Conservation (phyloP, 805 yeast species). For the Jamesozyma rosinii region DNA sequence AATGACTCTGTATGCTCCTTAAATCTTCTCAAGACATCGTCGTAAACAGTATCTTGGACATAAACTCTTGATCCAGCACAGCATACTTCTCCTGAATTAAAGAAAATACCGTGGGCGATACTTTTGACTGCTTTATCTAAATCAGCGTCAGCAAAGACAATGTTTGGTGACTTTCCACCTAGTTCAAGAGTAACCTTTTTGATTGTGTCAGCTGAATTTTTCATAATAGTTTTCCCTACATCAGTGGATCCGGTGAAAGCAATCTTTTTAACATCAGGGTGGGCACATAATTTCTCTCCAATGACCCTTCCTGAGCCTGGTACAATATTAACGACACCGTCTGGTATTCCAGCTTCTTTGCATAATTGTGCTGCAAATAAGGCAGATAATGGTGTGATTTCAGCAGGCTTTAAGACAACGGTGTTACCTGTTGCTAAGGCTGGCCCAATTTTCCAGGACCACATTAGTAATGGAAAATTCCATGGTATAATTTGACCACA, state of each 20-base stretch:
- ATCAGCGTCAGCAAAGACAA: conserved; percentile 80
- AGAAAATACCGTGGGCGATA: conserved; percentile 76
- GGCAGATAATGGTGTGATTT: conserved; percentile 85
- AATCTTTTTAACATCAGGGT: conserved; percentile 75
- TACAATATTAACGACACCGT: conserved; percentile 81
- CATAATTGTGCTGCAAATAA: conserved; percentile 60
- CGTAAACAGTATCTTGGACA: conserved; percentile 79
- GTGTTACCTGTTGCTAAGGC: conserved; percentile 88
- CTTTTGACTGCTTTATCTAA: conserved; percentile 64
- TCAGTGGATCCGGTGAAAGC: conserved; percentile 95
- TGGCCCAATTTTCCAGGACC: conserved; percentile 91
- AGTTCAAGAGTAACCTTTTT: conserved; percentile 90
- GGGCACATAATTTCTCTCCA: conserved; percentile 71
- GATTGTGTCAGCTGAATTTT: conserved; percentile 68
- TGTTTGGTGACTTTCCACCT: conserved; percentile 94
- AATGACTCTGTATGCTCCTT: conserved; percentile 43
- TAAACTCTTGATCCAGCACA: conserved; percentile 90
- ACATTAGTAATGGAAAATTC: conserved; percentile 93
- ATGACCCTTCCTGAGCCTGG: conserved; percentile 81
- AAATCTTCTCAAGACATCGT: conserved; percentile 57
- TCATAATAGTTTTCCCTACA: conserved; percentile 76
- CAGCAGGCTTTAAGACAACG: conserved; percentile 82
- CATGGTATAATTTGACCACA: conserved; percentile 95
- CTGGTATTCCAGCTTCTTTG: conserved; percentile 80
- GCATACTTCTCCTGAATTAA: conserved; percentile 93